A percentile compares a stretch with the other conserved stretches of the same genome.
Evolutionary conservation across 2,329 filamentous ascomycete species (phyloP).

Genomic region (Phyllosticta citribraziliensis): DNA sequence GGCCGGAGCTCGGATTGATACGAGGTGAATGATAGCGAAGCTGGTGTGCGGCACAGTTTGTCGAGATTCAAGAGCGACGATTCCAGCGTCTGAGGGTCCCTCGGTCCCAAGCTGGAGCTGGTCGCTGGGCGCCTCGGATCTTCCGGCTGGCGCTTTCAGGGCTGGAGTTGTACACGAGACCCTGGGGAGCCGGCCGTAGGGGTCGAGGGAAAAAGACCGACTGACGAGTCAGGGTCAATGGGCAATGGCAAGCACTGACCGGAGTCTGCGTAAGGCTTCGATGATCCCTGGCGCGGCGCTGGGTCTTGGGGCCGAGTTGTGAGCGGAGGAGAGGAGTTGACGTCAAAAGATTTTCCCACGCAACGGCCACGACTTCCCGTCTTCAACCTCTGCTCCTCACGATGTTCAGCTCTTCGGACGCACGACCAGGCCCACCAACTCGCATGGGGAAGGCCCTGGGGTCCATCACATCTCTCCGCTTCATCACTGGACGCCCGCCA

Average conservation of each 20-base stretch:
- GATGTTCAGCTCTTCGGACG: not conserved
- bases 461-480: not conserved
- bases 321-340: not conserved
- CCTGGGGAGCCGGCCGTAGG: not conserved
- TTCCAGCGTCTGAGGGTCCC: not conserved
- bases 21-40: not conserved
- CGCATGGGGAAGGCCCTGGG: not conserved
- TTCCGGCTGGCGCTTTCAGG: not conserved
- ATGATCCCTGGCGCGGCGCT: not conserved
- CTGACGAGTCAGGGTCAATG: not conserved
- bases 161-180: not conserved
- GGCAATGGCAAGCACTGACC: no score
- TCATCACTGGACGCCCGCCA: not conserved
- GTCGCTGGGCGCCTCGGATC: not conserved
- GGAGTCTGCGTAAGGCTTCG: no score
- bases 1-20: not conserved
- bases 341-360: not conserved
- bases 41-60: not conserved
- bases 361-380: not conserved
- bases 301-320: not conserved
- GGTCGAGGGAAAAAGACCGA: not conserved
- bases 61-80: not conserved
- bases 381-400: not conserved
- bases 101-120: not conserved
- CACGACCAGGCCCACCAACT: not conserved